Conservation (phyloP, 768 basidiomycete species). For the Dendrothele bispora region DNA sequence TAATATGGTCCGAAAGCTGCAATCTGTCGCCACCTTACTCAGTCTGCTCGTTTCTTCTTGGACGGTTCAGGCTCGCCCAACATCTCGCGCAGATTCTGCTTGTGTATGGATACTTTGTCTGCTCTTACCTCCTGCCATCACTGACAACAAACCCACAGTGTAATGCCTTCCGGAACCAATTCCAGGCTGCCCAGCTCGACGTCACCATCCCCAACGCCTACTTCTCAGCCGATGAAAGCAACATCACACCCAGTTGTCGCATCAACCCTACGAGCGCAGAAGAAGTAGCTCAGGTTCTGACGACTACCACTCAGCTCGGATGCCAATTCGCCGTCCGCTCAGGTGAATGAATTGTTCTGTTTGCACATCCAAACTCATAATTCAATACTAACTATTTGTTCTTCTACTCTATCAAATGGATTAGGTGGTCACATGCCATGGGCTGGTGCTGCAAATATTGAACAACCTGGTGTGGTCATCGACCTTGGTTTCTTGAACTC, state of each 20-base stretch:
- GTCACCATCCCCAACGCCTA: neutral
- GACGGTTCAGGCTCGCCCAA: no score
- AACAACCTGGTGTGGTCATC: neutral
- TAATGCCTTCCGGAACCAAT: neutral
- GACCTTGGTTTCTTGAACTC: neutral
- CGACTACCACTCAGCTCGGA: neutral
- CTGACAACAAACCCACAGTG: no score
- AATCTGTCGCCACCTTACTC: no score
- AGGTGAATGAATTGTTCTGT: neutral
- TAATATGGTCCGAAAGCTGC: no score
- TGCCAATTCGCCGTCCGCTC: neutral
- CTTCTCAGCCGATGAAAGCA: neutral
- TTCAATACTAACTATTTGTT: neutral
- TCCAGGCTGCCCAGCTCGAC: neutral
- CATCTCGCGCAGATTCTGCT: no score
- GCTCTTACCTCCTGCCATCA: no score
- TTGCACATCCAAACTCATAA: neutral
- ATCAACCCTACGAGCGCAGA: neutral
- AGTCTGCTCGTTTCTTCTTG: no score
- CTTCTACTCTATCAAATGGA: no score
- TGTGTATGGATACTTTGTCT: no score
- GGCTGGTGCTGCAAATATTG: neutral
- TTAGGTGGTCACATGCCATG: neutral
- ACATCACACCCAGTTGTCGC: neutral
- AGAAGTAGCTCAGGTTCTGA: neutral